Percentiles rank a stretch among this genome's conserved stretches.
These are phyloP conservation scores for Clarireedia homoeocarpa DNA, from an alignment of 2,329 filamentous ascomycete species.

Conservation along the genomic window DNA sequence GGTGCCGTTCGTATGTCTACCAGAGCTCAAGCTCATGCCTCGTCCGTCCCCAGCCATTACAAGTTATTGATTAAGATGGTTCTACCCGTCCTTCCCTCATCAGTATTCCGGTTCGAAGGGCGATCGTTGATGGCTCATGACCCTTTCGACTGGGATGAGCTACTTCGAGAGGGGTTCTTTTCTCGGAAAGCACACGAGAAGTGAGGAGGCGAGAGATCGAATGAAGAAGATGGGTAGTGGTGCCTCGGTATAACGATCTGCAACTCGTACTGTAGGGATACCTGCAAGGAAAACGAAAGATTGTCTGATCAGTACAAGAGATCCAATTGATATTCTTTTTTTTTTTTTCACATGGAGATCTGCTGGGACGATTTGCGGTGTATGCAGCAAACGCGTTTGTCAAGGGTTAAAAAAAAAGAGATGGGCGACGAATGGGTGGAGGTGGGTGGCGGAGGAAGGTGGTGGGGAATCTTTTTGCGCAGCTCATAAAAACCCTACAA, in stretches of 20 bases:
- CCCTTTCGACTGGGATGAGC: constrained; percentile 5
- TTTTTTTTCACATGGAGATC: background rate
- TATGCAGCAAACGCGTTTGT: background rate
- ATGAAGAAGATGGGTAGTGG: background rate
- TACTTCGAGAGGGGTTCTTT: background rate
- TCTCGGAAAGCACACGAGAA: background rate
- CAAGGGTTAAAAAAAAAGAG: background rate
- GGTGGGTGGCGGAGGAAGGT: constrained; percentile 7
- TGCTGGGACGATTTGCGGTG: constrained; percentile 3
- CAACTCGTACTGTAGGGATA: background rate
- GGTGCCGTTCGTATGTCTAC: constrained; percentile 13
- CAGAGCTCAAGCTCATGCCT: constrained; percentile 19
- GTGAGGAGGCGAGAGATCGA: background rate
- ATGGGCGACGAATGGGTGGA: constrained; percentile 2
- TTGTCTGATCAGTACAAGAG: constrained; percentile 4
- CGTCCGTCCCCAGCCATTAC: constrained; percentile 26
- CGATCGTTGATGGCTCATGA: constrained; percentile 17
- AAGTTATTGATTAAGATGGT: constrained; percentile 16
- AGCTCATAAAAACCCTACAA: background rate
- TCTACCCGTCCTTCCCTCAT: constrained; percentile 24
- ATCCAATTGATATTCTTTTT: background rate
- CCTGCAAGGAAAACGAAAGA: background rate
- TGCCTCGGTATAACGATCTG: constrained; percentile 4
- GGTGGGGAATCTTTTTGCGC: constrained; percentile 7
- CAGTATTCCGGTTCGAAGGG: constrained; percentile 20